A percentile compares a stretch with the other conserved stretches of the same genome.
These are phyloP conservation scores for Talaromyces verruculosus DNA, from an alignment of 2,329 filamentous ascomycete species.

Conservation along the genomic window DNA sequence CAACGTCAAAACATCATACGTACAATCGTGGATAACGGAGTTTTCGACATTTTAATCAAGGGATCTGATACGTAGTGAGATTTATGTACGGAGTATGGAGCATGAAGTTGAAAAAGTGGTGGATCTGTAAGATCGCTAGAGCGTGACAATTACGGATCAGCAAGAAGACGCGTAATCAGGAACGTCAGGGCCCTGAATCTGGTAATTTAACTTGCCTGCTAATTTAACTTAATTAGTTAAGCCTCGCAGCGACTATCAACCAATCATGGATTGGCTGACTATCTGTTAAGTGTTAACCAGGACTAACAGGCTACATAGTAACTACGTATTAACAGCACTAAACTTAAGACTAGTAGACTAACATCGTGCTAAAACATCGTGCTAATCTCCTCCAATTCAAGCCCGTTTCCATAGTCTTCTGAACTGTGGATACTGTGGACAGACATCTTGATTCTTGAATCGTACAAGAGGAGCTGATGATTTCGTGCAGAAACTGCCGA, in stretches of 20 bases:
- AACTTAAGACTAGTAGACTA: slow-evolving; percentile 1
- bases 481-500: slow-evolving; percentile 14
- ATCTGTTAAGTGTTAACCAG: neutral
- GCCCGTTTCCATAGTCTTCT: neutral
- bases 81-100: too few species aligned
- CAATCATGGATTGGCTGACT: neutral
- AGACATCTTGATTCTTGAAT: neutral
- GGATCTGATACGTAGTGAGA: neutral
- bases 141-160: slow-evolving; percentile 11
- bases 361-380: neutral
- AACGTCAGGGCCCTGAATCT: neutral
- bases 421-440: neutral
- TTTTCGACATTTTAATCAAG: neutral
- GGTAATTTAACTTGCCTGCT: neutral
- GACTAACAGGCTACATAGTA: neutral
- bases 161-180: slow-evolving; percentile 13
- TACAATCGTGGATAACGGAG: neutral
- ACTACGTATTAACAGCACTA: neutral
- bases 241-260: neutral
- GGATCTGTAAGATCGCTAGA: neutral
- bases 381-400: neutral
- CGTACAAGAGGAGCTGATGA: neutral
- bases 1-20: neutral
- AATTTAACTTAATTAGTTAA: slow-evolving; percentile 6
- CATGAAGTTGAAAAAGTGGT: neutral